Conservation (phyloP, 345 rosid species). For the Dovyalis caffra region DNA sequence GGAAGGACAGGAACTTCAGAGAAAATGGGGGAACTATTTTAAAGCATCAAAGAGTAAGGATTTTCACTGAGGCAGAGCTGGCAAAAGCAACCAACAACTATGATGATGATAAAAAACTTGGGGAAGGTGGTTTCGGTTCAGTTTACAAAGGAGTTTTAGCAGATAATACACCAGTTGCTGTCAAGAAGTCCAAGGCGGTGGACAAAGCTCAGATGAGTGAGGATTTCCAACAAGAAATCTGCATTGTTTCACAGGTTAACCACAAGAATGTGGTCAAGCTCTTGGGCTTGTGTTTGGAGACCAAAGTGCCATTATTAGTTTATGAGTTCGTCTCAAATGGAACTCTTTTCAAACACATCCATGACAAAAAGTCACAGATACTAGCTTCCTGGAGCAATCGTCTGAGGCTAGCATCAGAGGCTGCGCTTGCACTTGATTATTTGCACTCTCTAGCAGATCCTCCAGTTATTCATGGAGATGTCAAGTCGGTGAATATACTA, state of each 20-base stretch:
- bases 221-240: constrained; percentile 16
- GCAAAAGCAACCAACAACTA: constrained; percentile 30
- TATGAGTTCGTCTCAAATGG: constrained; percentile 9
- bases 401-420: constrained; percentile 16
- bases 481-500: constrained; percentile 7
- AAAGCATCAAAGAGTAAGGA: constrained; percentile 30
- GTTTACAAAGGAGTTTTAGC: constrained; percentile 22
- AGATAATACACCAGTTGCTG: neutral
- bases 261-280: constrained; percentile 28
- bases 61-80: constrained; percentile 31
- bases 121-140: constrained; percentile 32
- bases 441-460: constrained; percentile 26
- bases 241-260: constrained; percentile 15
- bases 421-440: constrained; percentile 18
- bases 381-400: constrained; percentile 14
- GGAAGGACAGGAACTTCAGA: constrained; percentile 21
- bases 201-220: neutral
- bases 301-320: neutral
- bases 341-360: constrained; percentile 11
- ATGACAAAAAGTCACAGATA: neutral
- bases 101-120: constrained; percentile 8
- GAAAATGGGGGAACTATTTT: constrained; percentile 29
- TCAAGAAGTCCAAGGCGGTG: constrained; percentile 12
- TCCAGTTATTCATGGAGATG: constrained; percentile 28
- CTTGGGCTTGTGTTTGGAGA: constrained; percentile 25